Evolutionary conservation across 192 early-diverging fungal species (phyloP), one percentile per base, ranked within the genome.

Genomic region (Linnemannia zychae): DNA sequence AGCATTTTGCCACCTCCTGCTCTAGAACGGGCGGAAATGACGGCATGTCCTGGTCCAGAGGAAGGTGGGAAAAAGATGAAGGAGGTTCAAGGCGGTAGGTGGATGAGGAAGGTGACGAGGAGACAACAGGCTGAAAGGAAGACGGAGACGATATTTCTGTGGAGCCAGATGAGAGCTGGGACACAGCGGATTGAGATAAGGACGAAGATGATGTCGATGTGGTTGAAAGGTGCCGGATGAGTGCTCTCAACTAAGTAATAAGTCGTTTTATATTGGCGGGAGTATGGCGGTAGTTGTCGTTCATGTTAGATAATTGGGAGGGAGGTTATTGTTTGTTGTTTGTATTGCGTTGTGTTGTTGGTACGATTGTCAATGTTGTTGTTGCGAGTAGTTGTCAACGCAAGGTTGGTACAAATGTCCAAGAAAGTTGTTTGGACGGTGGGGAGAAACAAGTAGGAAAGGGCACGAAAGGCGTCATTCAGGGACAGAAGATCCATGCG

Each of bases 221-320:
- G 9, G 82, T 84, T 44, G 77, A 79, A 40, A 63, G 73, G 57
- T 84, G 74, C 57, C 82, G 68, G 40, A 72, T 79, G 33, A 84
- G 77, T 33, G 77, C 82, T 78, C 77, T 84, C 82, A 84, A 28
- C 82, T 84, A 34, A 57, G n/a, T 2, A 50, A 20, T 12, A 44
- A 63, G 31, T n/a, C 28, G 24, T 60, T 33, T 31, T 28, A 28
- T 31, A 31, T 63, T 63, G 57, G 6, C 24, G 71, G 71, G 18
- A 72, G 48, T 52, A 31, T 40, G 36, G 7, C 16, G 34, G 20
- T 48, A 38, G 67, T 38, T 22, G 40, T 13, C 12, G 67, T 38
- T 68, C 20, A 60, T 57, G n/a, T 40, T 36, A 46, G n/a, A 46
- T 24, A 48, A 47, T 22, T 17, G 31, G 36, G 17, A 28, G 13